Evolutionary conservation across 208 protist genomes (phyloP).

Genomic region (Leptomonas pyrrhocoris): DNA sequence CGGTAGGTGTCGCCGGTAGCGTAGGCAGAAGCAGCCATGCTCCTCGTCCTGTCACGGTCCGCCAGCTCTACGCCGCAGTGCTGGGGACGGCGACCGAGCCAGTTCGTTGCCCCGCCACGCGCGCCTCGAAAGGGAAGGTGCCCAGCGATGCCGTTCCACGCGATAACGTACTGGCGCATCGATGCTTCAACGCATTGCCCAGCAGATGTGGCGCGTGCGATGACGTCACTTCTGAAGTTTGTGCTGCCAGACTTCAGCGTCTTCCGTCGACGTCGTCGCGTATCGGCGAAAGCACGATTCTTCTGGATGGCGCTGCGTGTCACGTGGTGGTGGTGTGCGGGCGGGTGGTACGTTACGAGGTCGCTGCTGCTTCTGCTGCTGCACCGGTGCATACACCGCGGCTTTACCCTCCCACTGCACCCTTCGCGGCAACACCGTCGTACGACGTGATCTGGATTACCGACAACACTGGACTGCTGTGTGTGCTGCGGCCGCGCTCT

Average conservation of each 20-base stretch:
- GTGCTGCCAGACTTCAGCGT: too few species aligned
- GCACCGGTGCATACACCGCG: neutral
- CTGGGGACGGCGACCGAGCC: neutral
- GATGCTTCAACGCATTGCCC: too few species aligned
- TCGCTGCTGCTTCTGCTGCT: neutral
- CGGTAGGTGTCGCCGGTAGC: neutral
- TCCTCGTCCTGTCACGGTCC: conserved; percentile 32
- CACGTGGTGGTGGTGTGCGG: conserved; percentile 46
- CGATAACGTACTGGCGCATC: neutral
- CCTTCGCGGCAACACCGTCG: neutral
- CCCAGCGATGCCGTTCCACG: neutral
- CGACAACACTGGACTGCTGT: conserved; percentile 26
- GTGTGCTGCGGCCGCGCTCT: conserved; percentile 8
- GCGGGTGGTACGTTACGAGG: conserved; percentile 46
- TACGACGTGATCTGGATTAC: conserved; percentile 27
- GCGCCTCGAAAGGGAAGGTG: neutral
- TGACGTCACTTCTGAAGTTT: too few species aligned
- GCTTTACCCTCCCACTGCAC: neutral
- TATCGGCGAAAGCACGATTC: conserved; percentile 44
- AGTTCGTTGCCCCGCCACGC: neutral
- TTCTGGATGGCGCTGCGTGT: conserved; percentile 47
- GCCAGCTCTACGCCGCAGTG: conserved; percentile 28
- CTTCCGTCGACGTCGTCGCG: conserved; percentile 11
- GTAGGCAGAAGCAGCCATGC: conserved; percentile 2
- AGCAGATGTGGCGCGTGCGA: too few species aligned